These are phyloP conservation scores for Bretziella fagacearum DNA, from an alignment of 2,329 filamentous ascomycete species.

Conservation along the genomic window DNA sequence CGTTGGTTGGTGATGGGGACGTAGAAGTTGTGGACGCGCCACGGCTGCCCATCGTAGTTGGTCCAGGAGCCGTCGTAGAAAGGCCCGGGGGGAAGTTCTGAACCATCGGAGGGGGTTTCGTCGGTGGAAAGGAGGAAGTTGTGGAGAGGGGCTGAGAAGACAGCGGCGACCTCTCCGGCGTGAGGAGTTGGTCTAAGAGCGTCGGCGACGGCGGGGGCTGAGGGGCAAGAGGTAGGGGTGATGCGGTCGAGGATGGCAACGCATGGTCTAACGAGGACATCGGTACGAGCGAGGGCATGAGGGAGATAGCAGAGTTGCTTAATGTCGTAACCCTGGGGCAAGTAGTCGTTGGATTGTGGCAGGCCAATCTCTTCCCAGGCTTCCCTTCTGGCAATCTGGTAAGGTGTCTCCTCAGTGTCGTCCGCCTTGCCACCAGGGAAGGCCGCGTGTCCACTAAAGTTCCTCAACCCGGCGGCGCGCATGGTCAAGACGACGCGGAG, in stretches of 20 bases:
- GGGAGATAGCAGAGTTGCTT: constrained; percentile 80
- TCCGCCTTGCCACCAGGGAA: constrained; percentile 66
- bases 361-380: constrained; percentile 89
- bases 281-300: constrained; percentile 53
- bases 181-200: constrained; percentile 65
- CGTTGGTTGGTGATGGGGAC: constrained; percentile 60
- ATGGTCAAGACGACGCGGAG: constrained; percentile 55
- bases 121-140: constrained; percentile 56
- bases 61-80: constrained; percentile 84
- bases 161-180: constrained; percentile 78
- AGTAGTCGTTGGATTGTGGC: constrained; percentile 47
- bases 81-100: constrained; percentile 32
- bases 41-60: constrained; percentile 59
- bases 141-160: constrained; percentile 78
- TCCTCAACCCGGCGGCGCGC: constrained; percentile 45
- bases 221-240: constrained; percentile 1
- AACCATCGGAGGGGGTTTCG: constrained; percentile 21
- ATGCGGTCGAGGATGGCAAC: constrained; percentile 60
- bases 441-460: constrained; percentile 70
- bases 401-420: constrained; percentile 38
- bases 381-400: constrained; percentile 75
- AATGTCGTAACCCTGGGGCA: constrained; percentile 64
- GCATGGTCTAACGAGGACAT: constrained; percentile 58
- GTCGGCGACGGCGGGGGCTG: constrained; percentile 24
- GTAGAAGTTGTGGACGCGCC: constrained; percentile 82